These are phyloP conservation scores for Yarrowia bubula DNA, from an alignment of 805 yeast genomes.

Conservation along the genomic window DNA sequence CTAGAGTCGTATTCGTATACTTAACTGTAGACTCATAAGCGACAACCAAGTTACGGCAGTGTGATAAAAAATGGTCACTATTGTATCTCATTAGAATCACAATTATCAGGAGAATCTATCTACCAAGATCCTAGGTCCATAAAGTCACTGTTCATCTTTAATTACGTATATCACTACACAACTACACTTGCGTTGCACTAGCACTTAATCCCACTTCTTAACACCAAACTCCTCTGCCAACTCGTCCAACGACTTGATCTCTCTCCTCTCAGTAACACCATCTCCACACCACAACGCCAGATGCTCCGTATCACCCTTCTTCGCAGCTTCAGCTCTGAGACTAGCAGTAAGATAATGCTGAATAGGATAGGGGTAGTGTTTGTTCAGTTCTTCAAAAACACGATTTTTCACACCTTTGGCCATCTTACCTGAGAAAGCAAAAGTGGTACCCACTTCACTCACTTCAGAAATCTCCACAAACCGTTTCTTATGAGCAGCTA, in stretches of 20 bases:
- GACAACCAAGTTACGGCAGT: too few relatives aligned
- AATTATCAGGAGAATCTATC: too few relatives aligned
- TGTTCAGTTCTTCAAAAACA: background rate
- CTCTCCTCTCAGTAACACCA: background rate
- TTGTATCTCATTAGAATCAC: too few relatives aligned
- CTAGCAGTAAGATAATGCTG: slow-evolving; percentile 1
- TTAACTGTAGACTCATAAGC: too few relatives aligned
- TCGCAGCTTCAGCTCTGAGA: slow-evolving; percentile 1
- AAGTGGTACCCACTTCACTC: background rate
- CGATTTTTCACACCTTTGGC: background rate
- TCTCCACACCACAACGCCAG: slow-evolving; percentile 24
- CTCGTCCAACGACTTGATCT: background rate
- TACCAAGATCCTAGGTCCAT: too few relatives aligned
- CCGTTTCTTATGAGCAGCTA: background rate
- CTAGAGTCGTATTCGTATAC: too few relatives aligned
- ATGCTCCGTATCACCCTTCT: background rate
- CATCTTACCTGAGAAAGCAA: slow-evolving; percentile 20
- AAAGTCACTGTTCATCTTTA: too few relatives aligned
- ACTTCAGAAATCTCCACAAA: background rate
- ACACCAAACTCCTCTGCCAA: slow-evolving; percentile 13
- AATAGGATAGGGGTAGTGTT: background rate
- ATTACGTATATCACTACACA: too few relatives aligned
- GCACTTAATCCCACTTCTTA: background rate
- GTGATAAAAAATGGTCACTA: too few relatives aligned
- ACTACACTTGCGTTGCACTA: too few relatives aligned